These are phyloP conservation scores for Cardiospermum halicacabum DNA, from an alignment of 345 rosid genomes.

Conservation along the genomic window DNA sequence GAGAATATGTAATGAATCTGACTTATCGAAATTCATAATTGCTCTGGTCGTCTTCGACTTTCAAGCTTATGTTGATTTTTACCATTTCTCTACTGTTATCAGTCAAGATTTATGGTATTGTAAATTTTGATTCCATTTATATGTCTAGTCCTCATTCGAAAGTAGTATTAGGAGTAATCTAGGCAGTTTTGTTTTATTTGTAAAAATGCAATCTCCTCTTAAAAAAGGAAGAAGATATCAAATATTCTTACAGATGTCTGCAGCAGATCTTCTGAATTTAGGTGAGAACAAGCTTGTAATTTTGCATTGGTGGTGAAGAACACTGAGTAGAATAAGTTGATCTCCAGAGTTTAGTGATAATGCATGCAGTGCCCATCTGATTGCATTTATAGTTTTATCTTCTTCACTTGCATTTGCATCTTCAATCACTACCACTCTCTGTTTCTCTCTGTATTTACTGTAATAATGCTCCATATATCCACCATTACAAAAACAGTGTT, in stretches of 20 bases:
- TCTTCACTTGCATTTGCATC: conserved; percentile 30
- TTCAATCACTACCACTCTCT: conserved; percentile 42
- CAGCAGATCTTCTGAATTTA: neutral
- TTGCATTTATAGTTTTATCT: conserved; percentile 15
- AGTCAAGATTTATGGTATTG: too few relatives aligned
- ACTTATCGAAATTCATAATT: too few relatives aligned
- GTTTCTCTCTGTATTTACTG: conserved; percentile 17
- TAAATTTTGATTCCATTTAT: too few relatives aligned
- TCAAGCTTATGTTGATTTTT: too few relatives aligned
- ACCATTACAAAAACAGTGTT: neutral
- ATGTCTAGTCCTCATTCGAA: too few relatives aligned
- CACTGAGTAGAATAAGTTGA: conserved; percentile 31
- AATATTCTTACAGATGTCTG: conserved; percentile 7
- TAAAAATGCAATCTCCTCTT: too few relatives aligned
- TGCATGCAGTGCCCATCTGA: conserved; percentile 36
- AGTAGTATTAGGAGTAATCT: too few relatives aligned
- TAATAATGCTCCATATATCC: neutral
- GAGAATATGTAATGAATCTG: too few relatives aligned
- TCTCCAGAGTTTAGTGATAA: conserved; percentile 36
- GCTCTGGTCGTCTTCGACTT: too few relatives aligned
- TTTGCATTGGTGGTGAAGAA: conserved; percentile 23
- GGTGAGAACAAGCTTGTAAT: conserved; percentile 14
- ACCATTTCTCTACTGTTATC: too few relatives aligned
- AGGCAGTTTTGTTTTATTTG: too few relatives aligned
- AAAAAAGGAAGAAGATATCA: neutral